phyloP scores from a whole-genome alignment of 1,284 basidiomycete genomes.

The Ceratobasidium sp. region DNA sequence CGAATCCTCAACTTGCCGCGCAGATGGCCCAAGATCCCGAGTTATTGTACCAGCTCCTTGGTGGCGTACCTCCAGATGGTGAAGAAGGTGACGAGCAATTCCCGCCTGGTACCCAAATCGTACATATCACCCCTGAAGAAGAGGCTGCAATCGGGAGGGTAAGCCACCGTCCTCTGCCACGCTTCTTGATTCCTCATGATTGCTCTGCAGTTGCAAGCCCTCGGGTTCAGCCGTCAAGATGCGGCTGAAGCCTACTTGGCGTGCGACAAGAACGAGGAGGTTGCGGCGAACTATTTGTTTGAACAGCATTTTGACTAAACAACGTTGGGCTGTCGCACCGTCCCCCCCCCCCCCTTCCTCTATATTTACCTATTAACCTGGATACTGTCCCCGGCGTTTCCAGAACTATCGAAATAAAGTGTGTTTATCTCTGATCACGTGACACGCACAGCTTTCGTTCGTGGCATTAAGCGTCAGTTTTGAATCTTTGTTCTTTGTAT shows the following conservation, averaged over 20 bases:
- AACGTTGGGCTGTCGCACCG: not conserved
- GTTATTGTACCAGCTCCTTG: constrained; percentile 72
- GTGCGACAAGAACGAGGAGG: constrained; percentile 95
- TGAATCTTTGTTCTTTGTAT: constrained; percentile 9
- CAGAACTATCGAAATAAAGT: constrained; percentile 33
- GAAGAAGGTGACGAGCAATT: constrained; percentile 57
- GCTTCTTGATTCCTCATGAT: not conserved
- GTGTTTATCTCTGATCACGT: constrained; percentile 27
- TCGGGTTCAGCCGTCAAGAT: constrained; percentile 84
- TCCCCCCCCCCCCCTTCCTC: not conserved
- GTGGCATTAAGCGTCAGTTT: constrained; percentile 35
- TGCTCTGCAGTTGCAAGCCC: constrained; percentile 72
- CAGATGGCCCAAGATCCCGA: constrained; percentile 75
- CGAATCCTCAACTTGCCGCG: constrained; percentile 80
- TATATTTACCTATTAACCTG: constrained; percentile 21
- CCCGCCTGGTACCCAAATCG: constrained; percentile 72
- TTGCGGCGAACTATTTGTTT: constrained; percentile 92
- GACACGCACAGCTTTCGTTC: constrained; percentile 38
- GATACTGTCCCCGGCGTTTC: not conserved
- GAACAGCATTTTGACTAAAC: constrained; percentile 71
- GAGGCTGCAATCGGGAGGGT: constrained; percentile 87
- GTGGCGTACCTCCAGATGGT: constrained; percentile 55
- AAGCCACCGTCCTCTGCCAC: constrained; percentile 54
- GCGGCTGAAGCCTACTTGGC: constrained; percentile 89
- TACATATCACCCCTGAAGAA: constrained; percentile 87